phyloP scores from a whole-genome alignment of 805 yeast genomes.

The Torulaspora gathmanii region DNA sequence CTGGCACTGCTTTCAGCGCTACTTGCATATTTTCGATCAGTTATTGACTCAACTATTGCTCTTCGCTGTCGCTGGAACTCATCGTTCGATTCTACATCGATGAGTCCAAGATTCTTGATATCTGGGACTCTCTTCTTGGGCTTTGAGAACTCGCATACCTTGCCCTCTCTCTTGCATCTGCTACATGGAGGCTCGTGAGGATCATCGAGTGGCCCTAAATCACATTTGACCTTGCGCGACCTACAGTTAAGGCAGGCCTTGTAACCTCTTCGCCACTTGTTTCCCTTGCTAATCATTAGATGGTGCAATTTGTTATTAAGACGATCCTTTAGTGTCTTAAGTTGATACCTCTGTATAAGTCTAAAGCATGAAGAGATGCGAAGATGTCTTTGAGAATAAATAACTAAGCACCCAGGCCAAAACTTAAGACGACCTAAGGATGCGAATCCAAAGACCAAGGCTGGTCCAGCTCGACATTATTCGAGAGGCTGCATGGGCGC shows the following conservation, averaged over 20 bases:
- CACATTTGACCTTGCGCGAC: conserved; percentile 79
- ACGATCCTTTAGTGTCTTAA: neutral
- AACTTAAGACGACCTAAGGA: too few relatives aligned
- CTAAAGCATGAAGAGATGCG: too few relatives aligned
- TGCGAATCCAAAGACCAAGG: too few relatives aligned
- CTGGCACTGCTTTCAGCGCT: neutral
- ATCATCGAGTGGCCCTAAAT: conserved; percentile 66
- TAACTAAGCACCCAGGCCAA: too few relatives aligned
- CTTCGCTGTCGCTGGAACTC: neutral
- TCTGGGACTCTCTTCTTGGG: neutral
- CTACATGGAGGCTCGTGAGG: conserved; percentile 82
- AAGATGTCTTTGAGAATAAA: too few relatives aligned
- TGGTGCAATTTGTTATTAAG: neutral
- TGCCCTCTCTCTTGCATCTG: conserved; percentile 76
- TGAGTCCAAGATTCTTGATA: neutral
- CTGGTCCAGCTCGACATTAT: too few relatives aligned
- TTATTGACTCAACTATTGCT: neutral
- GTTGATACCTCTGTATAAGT: neutral
- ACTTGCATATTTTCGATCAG: neutral
- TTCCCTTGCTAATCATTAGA: neutral
- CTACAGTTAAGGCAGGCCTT: conserved; percentile 85
- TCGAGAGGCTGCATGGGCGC: too few relatives aligned
- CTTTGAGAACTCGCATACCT: conserved; percentile 68
- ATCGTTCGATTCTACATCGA: neutral
- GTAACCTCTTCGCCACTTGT: conserved; percentile 57